A percentile compares a stretch with the other conserved stretches of the same genome.
Conservation (phyloP, 805 yeast species). For the Yamadazyma laniorum region DNA sequence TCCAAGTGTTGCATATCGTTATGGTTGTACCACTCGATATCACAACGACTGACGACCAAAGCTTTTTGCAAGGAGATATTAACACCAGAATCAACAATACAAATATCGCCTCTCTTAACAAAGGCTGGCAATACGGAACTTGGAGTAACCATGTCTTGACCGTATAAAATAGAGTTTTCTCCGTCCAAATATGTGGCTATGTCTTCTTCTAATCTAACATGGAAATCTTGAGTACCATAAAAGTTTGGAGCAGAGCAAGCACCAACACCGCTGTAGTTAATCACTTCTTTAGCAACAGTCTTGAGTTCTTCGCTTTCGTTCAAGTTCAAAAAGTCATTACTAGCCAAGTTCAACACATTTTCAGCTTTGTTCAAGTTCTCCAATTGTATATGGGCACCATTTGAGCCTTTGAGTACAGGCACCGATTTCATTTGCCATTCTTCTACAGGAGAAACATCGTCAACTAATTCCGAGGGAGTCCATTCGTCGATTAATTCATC, state of each 20-base stretch:
- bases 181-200: conserved; percentile 73
- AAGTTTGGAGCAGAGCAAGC: conserved; percentile 99
- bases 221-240: conserved; percentile 93
- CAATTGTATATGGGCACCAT: conserved; percentile 40
- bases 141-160: conserved; percentile 88
- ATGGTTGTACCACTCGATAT: conserved; percentile 80
- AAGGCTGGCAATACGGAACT: conserved; percentile 91
- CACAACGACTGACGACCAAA: conserved; percentile 79
- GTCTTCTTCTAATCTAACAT: conserved; percentile 72
- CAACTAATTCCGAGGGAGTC: conserved; percentile 84
- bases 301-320: conserved; percentile 47
- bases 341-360: conserved; percentile 61
- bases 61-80: conserved; percentile 85
- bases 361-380: conserved; percentile 16
- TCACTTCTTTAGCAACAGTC: conserved; percentile 53
- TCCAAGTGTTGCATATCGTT: conserved; percentile 85
- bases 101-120: conserved; percentile 90
- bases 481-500: conserved; percentile 86
- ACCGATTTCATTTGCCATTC: conserved; percentile 60
- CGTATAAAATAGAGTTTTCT: conserved; percentile 79
- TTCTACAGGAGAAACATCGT: conserved; percentile 50
- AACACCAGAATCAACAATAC: conserved; percentile 81
- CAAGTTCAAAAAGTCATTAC: conserved; percentile 69
- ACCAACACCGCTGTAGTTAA: conserved; percentile 84
- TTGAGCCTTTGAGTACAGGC: conserved; percentile 62